These are phyloP conservation scores for Backusella morwellensis DNA, from an alignment of 192 early-diverging fungal species.

Conservation along the genomic window DNA sequence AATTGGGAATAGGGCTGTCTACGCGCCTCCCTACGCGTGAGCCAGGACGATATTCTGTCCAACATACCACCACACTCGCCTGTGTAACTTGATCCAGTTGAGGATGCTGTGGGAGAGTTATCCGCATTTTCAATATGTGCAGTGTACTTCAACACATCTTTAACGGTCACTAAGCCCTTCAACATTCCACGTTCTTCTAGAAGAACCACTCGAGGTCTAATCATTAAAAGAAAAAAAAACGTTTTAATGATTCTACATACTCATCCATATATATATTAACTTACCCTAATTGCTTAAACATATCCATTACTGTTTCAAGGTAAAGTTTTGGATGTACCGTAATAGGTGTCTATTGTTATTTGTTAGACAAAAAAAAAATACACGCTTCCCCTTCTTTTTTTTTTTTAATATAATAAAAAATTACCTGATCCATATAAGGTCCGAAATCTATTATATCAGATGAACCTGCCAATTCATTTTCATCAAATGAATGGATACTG, in stretches of 20 bases:
- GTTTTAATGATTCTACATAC: neutral
- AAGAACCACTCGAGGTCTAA: slow-evolving; percentile 63
- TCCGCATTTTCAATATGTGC: slow-evolving; percentile 40
- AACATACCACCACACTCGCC: slow-evolving; percentile 9
- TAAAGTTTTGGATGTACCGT: slow-evolving; percentile 67
- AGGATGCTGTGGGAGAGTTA: neutral
- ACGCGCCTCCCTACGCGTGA: neutral
- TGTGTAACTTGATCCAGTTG: neutral
- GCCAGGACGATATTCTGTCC: slow-evolving; percentile 1
- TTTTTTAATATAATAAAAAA: neutral
- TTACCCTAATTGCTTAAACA: slow-evolving; percentile 81
- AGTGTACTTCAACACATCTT: slow-evolving; percentile 69
- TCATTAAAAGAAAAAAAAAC: neutral
- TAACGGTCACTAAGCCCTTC: slow-evolving; percentile 71
- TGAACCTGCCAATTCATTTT: slow-evolving; percentile 19
- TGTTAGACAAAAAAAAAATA: neutral
- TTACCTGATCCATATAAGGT: slow-evolving; percentile 53
- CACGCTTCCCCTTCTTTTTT: neutral
- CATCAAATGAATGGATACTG: slow-evolving; percentile 18
- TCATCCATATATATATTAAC: neutral
- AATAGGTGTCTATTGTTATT: slow-evolving; percentile 58
- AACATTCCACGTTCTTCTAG: slow-evolving; percentile 63
- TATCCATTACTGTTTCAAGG: slow-evolving; percentile 73
- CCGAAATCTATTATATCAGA: slow-evolving; percentile 50
- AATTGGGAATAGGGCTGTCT: slow-evolving; percentile 1